Evolutionary conservation across 352 stramenopile species (phyloP), one percentile per base, ranked within the genome.

Genomic region (Globisporangium orthogonon): DNA sequence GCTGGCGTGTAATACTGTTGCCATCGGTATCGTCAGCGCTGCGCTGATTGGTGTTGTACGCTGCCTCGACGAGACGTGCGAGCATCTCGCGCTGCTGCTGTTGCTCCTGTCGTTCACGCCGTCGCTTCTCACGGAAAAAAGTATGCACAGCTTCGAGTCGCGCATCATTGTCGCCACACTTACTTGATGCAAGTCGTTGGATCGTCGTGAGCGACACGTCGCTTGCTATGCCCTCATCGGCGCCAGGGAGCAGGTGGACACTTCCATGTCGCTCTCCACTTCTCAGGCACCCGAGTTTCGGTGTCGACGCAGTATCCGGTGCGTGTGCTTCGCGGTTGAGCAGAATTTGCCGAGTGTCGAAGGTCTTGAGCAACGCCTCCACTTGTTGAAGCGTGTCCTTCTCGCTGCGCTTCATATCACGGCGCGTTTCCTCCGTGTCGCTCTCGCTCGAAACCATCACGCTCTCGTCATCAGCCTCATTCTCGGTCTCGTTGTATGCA

Each of bases 71-170:
- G 15, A 63, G 46, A 0, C 54, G 29, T 13, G 58, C 43, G 28
- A 60, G 58, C 35, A 63, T 40, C 31, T 63, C 58, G 44, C 58
- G 61, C 13, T 59, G 49, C 6, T 63, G 62, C 58, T 69, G 67
- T 57, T 74, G 67, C 40, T 84, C 70, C n/a, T 74, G 67, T 39
- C 68, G 66, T 46, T 78, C 71, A 3, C 51, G 31, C 4, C 63
- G 61, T 18, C 65, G 63, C 39, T 83, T 78, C 40, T 87, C 70
- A 10, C 55, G 58, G 39, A 85, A 87, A 48, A 79, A 79, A 1
- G 65, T 65, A 13, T 74, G 65, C 7, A 79, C 66, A 1, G 69
- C 60, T 31, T 58, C 73, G 35, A 63, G 63, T 52, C 62, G 65
- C 37, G 51, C 65, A 11, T 6, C 47, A 18, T 53, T 58, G 61